Percentiles rank a stretch among this genome's conserved stretches.
Evolutionary conservation across 306 rosid genomes (phyloP).

Genomic region (Pterocarpus macrocarpus): DNA sequence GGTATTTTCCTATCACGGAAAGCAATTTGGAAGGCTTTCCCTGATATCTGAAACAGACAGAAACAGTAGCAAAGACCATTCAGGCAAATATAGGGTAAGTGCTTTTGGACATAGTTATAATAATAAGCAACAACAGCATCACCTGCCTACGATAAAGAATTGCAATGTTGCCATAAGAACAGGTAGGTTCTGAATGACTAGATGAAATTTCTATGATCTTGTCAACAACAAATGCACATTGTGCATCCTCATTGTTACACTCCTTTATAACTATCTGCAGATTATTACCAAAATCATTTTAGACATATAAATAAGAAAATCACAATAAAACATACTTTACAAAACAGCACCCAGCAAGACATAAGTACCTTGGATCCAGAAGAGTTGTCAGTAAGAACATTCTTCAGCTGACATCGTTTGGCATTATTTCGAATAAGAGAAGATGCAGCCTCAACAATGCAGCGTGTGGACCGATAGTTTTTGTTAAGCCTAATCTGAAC

Average conservation of each 20-base stretch:
- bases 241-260: conserved; percentile 89
- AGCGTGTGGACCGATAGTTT: conserved; percentile 94
- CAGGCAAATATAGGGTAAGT: conserved; percentile 18
- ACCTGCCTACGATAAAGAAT: conserved; percentile 99
- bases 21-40: conserved; percentile 89
- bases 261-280: conserved; percentile 78
- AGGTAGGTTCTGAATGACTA: conserved; percentile 58
- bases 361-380: conserved; percentile 83
- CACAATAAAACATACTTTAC: conserved; percentile 25
- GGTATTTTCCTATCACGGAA: conserved; percentile 95
- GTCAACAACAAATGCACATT: conserved; percentile 90
- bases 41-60: conserved; percentile 69
- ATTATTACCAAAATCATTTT: conserved; percentile 41
- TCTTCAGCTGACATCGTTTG: conserved; percentile 73
- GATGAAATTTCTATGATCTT: conserved; percentile 77
- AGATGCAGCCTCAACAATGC: conserved; percentile 93
- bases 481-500: conserved; percentile 85
- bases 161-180: conserved; percentile 77
- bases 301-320: conserved; percentile 33
- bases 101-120: conserved; percentile 24
- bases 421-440: conserved; percentile 79
- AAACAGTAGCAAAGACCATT: conserved; percentile 29
- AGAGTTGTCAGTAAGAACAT: conserved; percentile 84
- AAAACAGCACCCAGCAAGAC: conserved; percentile 38
- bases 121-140: conserved; percentile 44